Conservation (phyloP, 176 grass and related monocot genomes). For the Eremochloa ophiuroides region DNA sequence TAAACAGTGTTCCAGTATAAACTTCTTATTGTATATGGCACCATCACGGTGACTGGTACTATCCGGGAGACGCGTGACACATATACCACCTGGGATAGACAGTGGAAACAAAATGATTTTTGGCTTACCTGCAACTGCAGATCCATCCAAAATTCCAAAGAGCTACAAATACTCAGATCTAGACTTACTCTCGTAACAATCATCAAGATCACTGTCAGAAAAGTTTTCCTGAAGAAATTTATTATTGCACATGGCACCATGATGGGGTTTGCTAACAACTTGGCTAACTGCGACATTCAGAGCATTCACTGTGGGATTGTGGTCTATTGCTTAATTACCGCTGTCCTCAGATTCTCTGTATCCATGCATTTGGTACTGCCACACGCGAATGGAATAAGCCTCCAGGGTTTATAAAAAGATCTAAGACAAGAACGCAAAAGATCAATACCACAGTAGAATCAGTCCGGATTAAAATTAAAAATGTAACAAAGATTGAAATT, state of each 20-base stretch:
- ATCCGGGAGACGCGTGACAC: not conserved
- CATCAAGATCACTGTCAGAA: not conserved
- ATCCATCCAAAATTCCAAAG: not conserved
- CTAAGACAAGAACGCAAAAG: not conserved
- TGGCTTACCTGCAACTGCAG: not conserved
- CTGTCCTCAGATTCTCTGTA: not conserved
- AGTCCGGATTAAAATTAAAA: not conserved
- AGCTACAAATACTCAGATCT: no score
- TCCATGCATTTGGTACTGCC: not conserved
- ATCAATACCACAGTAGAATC: not conserved
- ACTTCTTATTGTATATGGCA: not conserved
- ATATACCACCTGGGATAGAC: no score
- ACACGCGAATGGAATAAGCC: not conserved
- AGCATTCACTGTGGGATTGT: not conserved
- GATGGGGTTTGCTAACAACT: not conserved
- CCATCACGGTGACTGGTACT: slow-evolving; percentile 9
- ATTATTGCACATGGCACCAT: not conserved
- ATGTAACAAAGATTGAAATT: not conserved
- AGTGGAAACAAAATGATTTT: not conserved
- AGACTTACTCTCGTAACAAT: not conserved
- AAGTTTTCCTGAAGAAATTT: not conserved
- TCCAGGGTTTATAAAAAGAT: not conserved
- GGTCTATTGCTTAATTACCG: no score
- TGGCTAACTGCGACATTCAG: not conserved
- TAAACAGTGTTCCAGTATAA: not conserved